Evolutionary conservation across 352 stramenopile genomes (phyloP).

Genomic region (Detonula confervacea): DNA sequence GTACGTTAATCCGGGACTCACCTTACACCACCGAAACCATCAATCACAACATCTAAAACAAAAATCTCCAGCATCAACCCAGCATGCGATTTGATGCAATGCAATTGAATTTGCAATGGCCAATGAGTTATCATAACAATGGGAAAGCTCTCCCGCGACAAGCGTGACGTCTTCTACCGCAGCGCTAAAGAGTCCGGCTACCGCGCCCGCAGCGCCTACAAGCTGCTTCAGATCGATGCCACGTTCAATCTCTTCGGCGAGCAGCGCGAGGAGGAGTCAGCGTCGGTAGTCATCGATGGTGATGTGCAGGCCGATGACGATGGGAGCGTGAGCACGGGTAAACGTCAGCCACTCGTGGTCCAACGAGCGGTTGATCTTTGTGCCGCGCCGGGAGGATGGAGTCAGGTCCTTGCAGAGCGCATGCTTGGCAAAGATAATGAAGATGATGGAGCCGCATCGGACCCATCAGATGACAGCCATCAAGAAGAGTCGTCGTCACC

Average conservation of each 20-base stretch:
- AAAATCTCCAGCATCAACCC: too few relatives aligned
- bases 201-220: constrained; percentile 97
- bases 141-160: constrained; percentile 81
- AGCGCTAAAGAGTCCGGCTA: constrained; percentile 95
- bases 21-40: too few relatives aligned
- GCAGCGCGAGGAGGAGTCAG: background rate
- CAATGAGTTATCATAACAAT: too few relatives aligned
- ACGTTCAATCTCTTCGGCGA: constrained; percentile 93
- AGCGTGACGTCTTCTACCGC: constrained; percentile 89
- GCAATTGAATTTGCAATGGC: too few relatives aligned
- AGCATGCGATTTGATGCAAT: too few relatives aligned
- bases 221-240: constrained; percentile 98
- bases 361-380: constrained; percentile 96
- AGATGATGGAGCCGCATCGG: too few relatives aligned
- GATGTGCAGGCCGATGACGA: background rate
- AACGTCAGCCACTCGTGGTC: constrained; percentile 74
- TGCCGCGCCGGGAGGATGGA: constrained; percentile 97
- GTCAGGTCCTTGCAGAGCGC: constrained; percentile 93
- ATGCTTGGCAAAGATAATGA: constrained; percentile 83
- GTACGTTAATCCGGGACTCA: too few relatives aligned
- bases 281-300: background rate
- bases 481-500: constrained; percentile 11
- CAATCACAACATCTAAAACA: too few relatives aligned
- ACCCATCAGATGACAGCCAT: constrained; percentile 9
- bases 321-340: background rate